phyloP scores from a whole-genome alignment of 441 rosid species.

The Brassica hybrid region DNA sequence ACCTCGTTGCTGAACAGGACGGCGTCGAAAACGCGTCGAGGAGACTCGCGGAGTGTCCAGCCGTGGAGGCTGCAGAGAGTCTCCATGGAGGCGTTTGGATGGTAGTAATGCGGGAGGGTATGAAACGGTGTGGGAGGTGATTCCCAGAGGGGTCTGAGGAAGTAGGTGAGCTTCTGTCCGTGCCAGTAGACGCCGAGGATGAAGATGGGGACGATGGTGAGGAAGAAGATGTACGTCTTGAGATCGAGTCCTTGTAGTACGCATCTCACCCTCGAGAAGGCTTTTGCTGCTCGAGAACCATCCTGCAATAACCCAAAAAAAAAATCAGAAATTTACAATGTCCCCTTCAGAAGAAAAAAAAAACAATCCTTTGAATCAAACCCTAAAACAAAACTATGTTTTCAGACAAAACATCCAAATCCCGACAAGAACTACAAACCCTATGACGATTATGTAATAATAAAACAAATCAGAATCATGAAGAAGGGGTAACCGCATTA shows the following conservation, averaged over 20 bases:
- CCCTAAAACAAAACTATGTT: neutral
- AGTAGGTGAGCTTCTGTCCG: slow-evolving; percentile 15
- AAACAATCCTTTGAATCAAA: neutral
- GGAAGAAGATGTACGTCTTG: slow-evolving; percentile 38
- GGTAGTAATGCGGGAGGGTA: slow-evolving; percentile 74
- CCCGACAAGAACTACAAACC: slow-evolving; percentile 1
- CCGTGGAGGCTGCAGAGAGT: slow-evolving; percentile 86
- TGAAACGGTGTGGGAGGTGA: slow-evolving; percentile 38
- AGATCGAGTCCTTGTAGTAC: slow-evolving; percentile 39
- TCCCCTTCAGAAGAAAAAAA: neutral
- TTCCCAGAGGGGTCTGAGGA: too few species aligned
- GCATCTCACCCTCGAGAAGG: slow-evolving; percentile 41
- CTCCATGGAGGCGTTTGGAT: slow-evolving; percentile 78
- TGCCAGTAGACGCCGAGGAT: slow-evolving; percentile 36
- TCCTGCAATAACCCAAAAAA: slow-evolving; percentile 18
- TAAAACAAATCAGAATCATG: slow-evolving; percentile 6
- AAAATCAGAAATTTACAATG: neutral
- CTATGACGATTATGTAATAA: neutral
- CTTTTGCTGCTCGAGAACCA: slow-evolving; percentile 38
- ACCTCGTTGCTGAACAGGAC: slow-evolving; percentile 84
- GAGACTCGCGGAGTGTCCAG: slow-evolving; percentile 85
- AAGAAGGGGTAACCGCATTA: slow-evolving; percentile 24
- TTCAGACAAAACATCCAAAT: neutral
- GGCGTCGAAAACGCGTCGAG: slow-evolving; percentile 87
- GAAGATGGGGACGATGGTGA: slow-evolving; percentile 37